Percentiles rank a stretch among this genome's conserved stretches.
Evolutionary conservation across 495 filamentous ascomycete species (phyloP).

Genomic region (Tuber microsphaerosporum): DNA sequence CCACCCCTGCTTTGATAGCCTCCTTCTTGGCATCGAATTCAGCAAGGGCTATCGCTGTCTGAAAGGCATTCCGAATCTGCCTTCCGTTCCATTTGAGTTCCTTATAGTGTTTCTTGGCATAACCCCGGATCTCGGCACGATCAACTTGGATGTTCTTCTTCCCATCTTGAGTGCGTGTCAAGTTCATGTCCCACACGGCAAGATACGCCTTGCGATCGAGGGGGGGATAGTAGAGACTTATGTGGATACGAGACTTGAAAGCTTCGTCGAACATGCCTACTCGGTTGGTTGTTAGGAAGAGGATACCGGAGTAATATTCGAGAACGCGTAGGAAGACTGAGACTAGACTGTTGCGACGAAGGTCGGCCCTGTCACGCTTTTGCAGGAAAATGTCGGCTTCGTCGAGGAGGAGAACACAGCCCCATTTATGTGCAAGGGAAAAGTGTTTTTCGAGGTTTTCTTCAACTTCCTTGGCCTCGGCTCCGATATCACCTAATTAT

Average conservation of each 20-base stretch:
- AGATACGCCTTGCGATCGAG: slow-evolving; percentile 28
- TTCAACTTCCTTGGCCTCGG: slow-evolving; percentile 44
- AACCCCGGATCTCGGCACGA: slow-evolving; percentile 8
- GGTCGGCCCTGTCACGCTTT: slow-evolving; percentile 43
- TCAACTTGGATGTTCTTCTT: slow-evolving; percentile 12
- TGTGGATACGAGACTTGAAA: slow-evolving; percentile 48
- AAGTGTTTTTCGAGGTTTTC: slow-evolving; percentile 45
- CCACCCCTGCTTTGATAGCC: not conserved
- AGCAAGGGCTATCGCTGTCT: slow-evolving; percentile 26
- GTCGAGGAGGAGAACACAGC: slow-evolving; percentile 51
- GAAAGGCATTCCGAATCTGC: slow-evolving; percentile 33
- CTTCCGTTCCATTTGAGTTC: slow-evolving; percentile 24
- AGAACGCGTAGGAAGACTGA: slow-evolving; percentile 53
- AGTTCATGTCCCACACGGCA: slow-evolving; percentile 13
- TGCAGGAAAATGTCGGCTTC: slow-evolving; percentile 55
- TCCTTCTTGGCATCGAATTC: slow-evolving; percentile 10
- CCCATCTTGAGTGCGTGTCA: slow-evolving; percentile 10
- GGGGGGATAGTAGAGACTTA: slow-evolving; percentile 48
- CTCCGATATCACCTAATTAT: slow-evolving; percentile 42
- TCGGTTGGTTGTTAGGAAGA: slow-evolving; percentile 56
- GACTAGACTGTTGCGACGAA: slow-evolving; percentile 50
- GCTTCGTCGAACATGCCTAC: slow-evolving; percentile 50
- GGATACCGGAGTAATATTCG: slow-evolving; percentile 55
- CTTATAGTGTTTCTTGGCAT: slow-evolving; percentile 8
- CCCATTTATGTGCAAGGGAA: slow-evolving; percentile 46